These are phyloP conservation scores for Cyathus striatus DNA, from an alignment of 768 basidiomycete species.

Conservation along the genomic window DNA sequence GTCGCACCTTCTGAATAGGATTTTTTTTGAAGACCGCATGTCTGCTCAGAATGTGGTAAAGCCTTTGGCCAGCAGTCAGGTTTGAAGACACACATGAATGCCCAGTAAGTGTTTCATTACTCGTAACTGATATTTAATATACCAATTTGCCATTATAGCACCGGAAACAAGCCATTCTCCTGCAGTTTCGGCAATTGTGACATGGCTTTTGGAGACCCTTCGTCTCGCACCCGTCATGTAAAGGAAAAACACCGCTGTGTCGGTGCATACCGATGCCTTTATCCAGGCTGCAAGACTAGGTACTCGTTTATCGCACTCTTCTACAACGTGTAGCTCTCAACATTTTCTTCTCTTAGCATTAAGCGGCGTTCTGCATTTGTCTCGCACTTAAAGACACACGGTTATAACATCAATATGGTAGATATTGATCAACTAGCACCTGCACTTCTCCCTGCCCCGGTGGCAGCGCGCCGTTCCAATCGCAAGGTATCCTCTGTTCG, in stretches of 20 bases:
- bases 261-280: slow-evolving; percentile 24
- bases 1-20: neutral
- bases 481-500: too few relatives aligned
- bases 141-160: slow-evolving; percentile 25
- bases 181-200: slow-evolving; percentile 45
- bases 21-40: slow-evolving; percentile 35
- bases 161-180: slow-evolving; percentile 42
- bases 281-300: neutral
- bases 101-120: slow-evolving; percentile 45
- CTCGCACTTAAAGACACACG: slow-evolving; percentile 50
- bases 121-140: neutral
- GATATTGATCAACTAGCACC: slow-evolving; percentile 26
- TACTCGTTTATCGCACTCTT: slow-evolving; percentile 3
- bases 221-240: slow-evolving; percentile 60
- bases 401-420: slow-evolving; percentile 20
- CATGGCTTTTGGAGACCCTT: slow-evolving; percentile 61
- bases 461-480: slow-evolving; percentile 7
- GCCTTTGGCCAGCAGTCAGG: slow-evolving; percentile 55
- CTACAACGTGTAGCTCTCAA: too few relatives aligned
- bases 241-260: slow-evolving; percentile 49
- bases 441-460: slow-evolving; percentile 14
- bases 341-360: too few relatives aligned
- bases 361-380: slow-evolving; percentile 59
- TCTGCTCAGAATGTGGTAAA: slow-evolving; percentile 48
- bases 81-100: slow-evolving; percentile 59